Base-by-base conservation (phyloP, 768 basidiomycete genomes). In the Cystofilobasidium macerans region DNA sequence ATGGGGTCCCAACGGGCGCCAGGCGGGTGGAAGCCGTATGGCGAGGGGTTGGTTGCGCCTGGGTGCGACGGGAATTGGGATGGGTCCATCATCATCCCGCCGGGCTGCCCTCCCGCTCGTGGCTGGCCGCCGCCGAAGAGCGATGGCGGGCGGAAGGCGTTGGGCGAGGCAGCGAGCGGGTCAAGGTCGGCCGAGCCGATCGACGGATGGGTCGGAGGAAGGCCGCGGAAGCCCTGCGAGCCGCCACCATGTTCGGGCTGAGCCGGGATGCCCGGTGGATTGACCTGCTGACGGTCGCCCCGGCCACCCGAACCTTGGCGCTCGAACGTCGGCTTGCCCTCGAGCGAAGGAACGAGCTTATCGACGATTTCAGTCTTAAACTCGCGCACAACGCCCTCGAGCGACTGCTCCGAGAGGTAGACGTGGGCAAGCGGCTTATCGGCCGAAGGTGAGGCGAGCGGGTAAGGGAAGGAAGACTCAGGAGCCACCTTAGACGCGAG, bases 141-240 rank as follows among this genome's bases (percentile, higher is more conserved):
- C 28, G 51, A 54, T 6, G 67, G 67, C 1, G 67, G 61, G 33
- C 57, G 60, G 45, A 62, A 68, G 18, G 56, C 61, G 45, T 57
- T 57, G 28, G 67, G 67, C 1, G 61, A 63, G 24, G 67, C 67
- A 6, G 61, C 61, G 24, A 68, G 67, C 20, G 67, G 67, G 53
- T 68, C 67, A 40, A 68, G 67, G 33, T 68, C 67, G 22, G 61
- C 16, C 20, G 56, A 14, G 35, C 67, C 67, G 30, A 68, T 20
- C 45, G 45, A 47, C 5, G 45, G 48, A 14, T 47, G 61, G n/a
- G 48, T 22, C 24, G 45, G 33, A 26, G 61, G 28, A 32, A 51
- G n/a, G 48, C 26, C 28, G 24, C 32, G 35, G 20, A 47, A 32
- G 43, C 45, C 43, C 1, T 40, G 60, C 28, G 45, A 26, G 32